phyloP scores from a whole-genome alignment of 1,284 basidiomycete species.

The Pseudozyma flocculosa region DNA sequence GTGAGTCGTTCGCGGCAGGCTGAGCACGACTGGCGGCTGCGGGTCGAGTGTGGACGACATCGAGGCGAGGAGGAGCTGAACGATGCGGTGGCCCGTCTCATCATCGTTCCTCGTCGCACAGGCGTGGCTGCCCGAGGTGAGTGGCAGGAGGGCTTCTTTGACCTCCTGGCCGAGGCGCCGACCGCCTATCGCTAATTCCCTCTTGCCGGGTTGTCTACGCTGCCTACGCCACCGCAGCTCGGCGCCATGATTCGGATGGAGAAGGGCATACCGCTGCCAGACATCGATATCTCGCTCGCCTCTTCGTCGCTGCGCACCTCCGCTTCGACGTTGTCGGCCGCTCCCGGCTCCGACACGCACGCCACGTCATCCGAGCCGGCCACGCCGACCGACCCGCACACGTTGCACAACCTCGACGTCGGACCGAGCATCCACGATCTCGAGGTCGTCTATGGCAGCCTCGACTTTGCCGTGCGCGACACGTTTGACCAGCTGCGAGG shows the following conservation, averaged over 20 bases:
- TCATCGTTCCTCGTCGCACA: no score
- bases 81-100: not conserved
- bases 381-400: not conserved
- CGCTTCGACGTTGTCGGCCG: not conserved
- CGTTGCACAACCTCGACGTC: not conserved
- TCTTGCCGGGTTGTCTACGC: no score
- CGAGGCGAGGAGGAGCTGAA: no score
- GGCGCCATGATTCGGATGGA: not conserved
- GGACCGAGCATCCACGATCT: not conserved
- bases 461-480: not conserved
- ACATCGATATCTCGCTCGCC: not conserved
- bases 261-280: not conserved
- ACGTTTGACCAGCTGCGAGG: not conserved
- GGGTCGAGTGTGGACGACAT: no score
- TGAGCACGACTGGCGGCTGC: no score
- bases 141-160: no score
- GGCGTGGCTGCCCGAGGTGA: no score
- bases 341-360: not conserved
- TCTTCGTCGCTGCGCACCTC: not conserved
- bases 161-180: no score
- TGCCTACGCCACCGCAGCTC: not conserved
- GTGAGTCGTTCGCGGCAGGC: not conserved
- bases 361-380: not conserved
- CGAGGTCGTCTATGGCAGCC: not conserved
- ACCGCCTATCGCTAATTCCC: no score